Evolutionary conservation across 163 green algal species (phyloP).

Genomic region (Picocystis sp.): DNA sequence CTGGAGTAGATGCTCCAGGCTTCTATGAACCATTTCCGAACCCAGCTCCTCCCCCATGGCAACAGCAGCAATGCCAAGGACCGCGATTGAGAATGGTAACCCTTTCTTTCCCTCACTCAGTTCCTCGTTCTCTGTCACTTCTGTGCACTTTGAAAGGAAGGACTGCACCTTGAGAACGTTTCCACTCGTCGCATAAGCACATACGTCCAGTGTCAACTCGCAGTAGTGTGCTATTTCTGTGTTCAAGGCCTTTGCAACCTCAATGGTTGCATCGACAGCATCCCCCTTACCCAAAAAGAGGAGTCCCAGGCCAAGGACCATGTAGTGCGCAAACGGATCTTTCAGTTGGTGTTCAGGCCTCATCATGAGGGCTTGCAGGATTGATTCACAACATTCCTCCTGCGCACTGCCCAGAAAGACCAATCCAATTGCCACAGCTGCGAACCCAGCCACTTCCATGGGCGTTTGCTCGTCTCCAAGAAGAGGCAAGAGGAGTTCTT

Average conservation of each 20-base stretch:
- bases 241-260: slow-evolving; percentile 76
- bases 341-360: slow-evolving; percentile 53
- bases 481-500: slow-evolving; percentile 64
- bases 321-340: slow-evolving; percentile 44
- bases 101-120: not conserved
- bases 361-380: slow-evolving; percentile 68
- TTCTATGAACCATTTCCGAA: slow-evolving; percentile 58
- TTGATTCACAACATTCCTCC: slow-evolving; percentile 47
- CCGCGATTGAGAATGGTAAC: slow-evolving; percentile 28
- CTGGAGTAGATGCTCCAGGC: slow-evolving; percentile 91
- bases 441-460: slow-evolving; percentile 62
- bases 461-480: slow-evolving; percentile 52
- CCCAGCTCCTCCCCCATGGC: slow-evolving; percentile 88
- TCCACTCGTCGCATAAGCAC: slow-evolving; percentile 84
- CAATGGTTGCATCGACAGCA: slow-evolving; percentile 73
- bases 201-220: slow-evolving; percentile 56
- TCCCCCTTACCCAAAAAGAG: slow-evolving; percentile 81
- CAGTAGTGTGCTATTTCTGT: slow-evolving; percentile 54
- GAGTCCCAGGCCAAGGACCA: slow-evolving; percentile 71
- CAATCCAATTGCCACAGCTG: slow-evolving; percentile 74
- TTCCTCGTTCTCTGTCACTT: slow-evolving; percentile 37
- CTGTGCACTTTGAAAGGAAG: slow-evolving; percentile 65
- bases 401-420: slow-evolving; percentile 66
- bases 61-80: slow-evolving; percentile 79
- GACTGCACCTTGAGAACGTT: slow-evolving; percentile 88